phyloP scores from a whole-genome alignment of 1,139 yeast species.

The Yamadazyma diddensiae region DNA sequence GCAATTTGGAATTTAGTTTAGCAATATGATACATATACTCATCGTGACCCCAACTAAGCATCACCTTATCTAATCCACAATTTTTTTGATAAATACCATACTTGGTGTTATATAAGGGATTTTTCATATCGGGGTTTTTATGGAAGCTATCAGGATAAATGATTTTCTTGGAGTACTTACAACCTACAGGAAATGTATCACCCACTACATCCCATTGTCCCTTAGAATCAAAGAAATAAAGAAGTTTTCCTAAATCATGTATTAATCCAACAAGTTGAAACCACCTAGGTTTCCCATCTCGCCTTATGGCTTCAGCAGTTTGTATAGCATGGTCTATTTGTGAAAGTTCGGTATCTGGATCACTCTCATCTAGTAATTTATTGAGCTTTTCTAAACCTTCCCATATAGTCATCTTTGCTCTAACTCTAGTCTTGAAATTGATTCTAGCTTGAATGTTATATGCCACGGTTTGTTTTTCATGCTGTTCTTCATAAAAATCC shows the following conservation, averaged over 20 bases:
- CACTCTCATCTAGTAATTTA: constrained; percentile 65
- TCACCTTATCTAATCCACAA: constrained; percentile 68
- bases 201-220: constrained; percentile 88
- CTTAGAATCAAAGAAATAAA: constrained; percentile 66
- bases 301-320: constrained; percentile 71
- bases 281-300: constrained; percentile 71
- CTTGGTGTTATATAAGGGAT: constrained; percentile 65
- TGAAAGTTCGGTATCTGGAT: constrained; percentile 72
- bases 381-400: constrained; percentile 64
- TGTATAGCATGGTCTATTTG: constrained; percentile 76
- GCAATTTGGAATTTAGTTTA: constrained; percentile 59
- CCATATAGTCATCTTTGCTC: constrained; percentile 72
- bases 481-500: constrained; percentile 66
- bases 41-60: constrained; percentile 80
- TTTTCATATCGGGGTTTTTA: constrained; percentile 57
- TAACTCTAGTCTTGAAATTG: constrained; percentile 60
- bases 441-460: constrained; percentile 70
- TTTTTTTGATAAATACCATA: constrained; percentile 63
- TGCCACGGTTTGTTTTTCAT: constrained; percentile 68
- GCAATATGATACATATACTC: constrained; percentile 77
- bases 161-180: constrained; percentile 57
- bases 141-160: constrained; percentile 61
- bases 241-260: constrained; percentile 67
- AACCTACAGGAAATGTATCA: constrained; percentile 75
- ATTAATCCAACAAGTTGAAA: constrained; percentile 71